phyloP scores from a whole-genome alignment of 192 early-diverging fungal genomes.

The Lunasporangiospora selenospora region DNA sequence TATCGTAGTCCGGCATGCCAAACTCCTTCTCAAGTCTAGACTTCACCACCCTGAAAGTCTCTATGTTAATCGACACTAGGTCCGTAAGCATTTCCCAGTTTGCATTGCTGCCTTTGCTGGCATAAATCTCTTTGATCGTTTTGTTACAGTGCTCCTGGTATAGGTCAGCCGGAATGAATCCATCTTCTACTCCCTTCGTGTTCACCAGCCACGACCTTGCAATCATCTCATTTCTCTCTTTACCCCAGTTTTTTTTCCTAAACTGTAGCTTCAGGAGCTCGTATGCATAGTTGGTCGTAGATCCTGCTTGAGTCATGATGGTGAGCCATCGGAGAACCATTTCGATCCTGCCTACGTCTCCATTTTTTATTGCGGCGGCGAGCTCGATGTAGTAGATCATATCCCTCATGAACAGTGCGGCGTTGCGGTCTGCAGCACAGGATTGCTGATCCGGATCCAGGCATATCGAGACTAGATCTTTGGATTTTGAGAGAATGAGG shows the following conservation, averaged over 20 bases:
- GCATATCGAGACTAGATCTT: too few relatives aligned
- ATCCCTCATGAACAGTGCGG: background rate
- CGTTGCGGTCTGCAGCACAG: too few relatives aligned
- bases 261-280: background rate
- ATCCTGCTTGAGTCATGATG: background rate
- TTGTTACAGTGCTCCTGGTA: background rate
- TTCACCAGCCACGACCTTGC: background rate
- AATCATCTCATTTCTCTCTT: background rate
- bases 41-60: background rate
- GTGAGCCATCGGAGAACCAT: too few relatives aligned
- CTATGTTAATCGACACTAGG: background rate
- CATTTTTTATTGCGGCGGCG: background rate
- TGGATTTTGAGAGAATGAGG: too few relatives aligned
- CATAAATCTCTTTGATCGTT: background rate
- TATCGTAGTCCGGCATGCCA: background rate
- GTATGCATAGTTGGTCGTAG: background rate
- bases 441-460: too few relatives aligned
- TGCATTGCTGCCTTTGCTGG: background rate
- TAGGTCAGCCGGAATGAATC: background rate
- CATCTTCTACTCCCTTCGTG: background rate
- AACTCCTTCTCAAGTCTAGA: background rate
- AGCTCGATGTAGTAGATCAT: background rate
- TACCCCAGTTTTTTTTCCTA: background rate
- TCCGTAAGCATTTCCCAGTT: background rate
- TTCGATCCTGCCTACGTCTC: background rate